Evolutionary conservation across 2,329 filamentous ascomycete species (phyloP), one percentile per base, ranked within the genome.

Genomic region (Phaeosphaeriaceae sp.): DNA sequence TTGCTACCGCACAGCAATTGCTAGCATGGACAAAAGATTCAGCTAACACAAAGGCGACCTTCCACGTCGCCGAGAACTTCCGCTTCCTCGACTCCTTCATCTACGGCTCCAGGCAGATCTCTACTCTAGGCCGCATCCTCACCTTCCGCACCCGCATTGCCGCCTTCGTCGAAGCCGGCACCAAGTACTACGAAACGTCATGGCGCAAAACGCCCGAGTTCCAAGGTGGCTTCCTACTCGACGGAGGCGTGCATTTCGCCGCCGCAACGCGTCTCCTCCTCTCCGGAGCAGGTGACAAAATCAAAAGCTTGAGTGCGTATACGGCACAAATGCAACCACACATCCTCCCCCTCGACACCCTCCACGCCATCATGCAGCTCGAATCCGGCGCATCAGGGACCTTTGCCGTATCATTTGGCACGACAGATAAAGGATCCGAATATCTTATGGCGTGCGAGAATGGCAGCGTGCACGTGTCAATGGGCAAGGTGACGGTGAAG

Each of bases 191-290:
- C 63, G 82, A 84, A 61, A 86, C 84, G 0, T 67, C 77, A 11
- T 87, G 91, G 91, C 87, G 91, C 55, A 89, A 89, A 74, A 84
- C 79, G 55, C 91, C 91, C 1, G 82, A 85, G 53, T 86, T 92
- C 72, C 90, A 93, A 76, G 91, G 91, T 55, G 91, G 91, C 0
- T 93, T 93, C 72, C 75, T 93, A 55, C 85, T 94, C 1, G 91
- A 94, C 70, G 90, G 87, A 15, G 91, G 91, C 46, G 89, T 94
- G 24, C 91, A 94, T 75, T 89, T 86, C 60, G 81, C 88, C 7
- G 91, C 91, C 8, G 88, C 79, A 0, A 82, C 89, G 51, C 81
- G 91, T 17, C 74, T 85, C 30, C 71, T 94, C 44, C 78, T 93
- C 1, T 54, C 59, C 80, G 82, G 19, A 60, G 71, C 60, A 1